Base-by-base conservation (phyloP, 2,329 filamentous ascomycete species). In the Clarireedia homoeocarpa region DNA sequence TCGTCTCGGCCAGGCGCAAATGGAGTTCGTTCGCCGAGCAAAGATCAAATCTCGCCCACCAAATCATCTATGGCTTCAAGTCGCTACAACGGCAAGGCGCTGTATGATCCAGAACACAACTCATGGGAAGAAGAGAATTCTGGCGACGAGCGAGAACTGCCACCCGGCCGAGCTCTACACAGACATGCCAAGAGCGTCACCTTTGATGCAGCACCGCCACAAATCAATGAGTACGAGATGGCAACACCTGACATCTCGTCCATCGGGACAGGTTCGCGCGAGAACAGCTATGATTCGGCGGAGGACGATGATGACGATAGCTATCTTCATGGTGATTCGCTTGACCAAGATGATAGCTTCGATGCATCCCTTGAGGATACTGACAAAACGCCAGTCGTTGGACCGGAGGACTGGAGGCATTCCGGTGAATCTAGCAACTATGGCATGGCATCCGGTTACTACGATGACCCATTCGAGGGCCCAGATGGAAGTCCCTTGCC, bases 211-310 rank as follows among this genome's bases (percentile, higher is more conserved):
- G 91, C 89, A 2, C 92, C 92, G 23, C 94, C 94, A 24, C 89
- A 95, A 69, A 81, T 99, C 66, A 96, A 97, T 69, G 94, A 99
- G 73, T 99, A 97, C 71, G 94, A 97, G 73, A 91, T 96, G 88
- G 88, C 90, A 36, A 99, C 94, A 2, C 94, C 94, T 10, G 94
- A 96, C 68, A 82, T 95, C n/a, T 96, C 92, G 1, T 95, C 91
- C 0, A 79, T 95, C 24, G 89, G 89, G 26, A 92, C 89, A 49
- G 91, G 87, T 63, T 97, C 92, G 12, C 86, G 92, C 7, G 90
- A 96, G 67, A 90, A 91, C 44, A 97, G 92, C 74, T 96, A 89
- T 70, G 91, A 96, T 60, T 92, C 89, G 0, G 83, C 88, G 34
- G 86, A 89, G 12, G 85, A 88, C 17, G 82, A 91, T 42, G 82